Percentiles rank a stretch among this genome's conserved stretches.
Conservation (phyloP, 495 filamentous ascomycete genomes). For the Penicillium egyptiacum region DNA sequence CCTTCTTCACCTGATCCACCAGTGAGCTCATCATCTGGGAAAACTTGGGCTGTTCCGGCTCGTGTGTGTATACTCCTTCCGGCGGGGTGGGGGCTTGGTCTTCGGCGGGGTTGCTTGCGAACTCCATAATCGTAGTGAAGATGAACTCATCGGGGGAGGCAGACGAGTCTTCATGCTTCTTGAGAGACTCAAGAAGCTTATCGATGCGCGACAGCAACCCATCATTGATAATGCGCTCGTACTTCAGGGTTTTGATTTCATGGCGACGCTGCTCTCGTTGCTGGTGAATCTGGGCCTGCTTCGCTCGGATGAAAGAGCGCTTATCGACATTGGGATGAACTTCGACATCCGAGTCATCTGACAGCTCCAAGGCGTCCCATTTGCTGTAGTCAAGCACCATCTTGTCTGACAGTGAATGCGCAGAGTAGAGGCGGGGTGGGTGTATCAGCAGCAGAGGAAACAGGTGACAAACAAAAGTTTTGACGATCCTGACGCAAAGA, state of each 20-base stretch:
- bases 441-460: constrained; percentile 19
- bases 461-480: neutral
- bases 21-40: constrained; percentile 93
- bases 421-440: constrained; percentile 15
- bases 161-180: constrained; percentile 66
- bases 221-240: constrained; percentile 92
- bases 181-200: constrained; percentile 67
- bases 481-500: neutral
- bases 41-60: constrained; percentile 76
- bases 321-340: constrained; percentile 99
- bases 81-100: constrained; percentile 73
- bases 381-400: constrained; percentile 97
- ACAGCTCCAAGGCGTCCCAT: constrained; percentile 94
- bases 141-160: constrained; percentile 76
- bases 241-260: constrained; percentile 88
- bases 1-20: constrained; percentile 91
- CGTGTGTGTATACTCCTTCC: constrained; percentile 72
- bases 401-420: constrained; percentile 35
- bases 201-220: constrained; percentile 81
- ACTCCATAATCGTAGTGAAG: constrained; percentile 84
- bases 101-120: constrained; percentile 64
- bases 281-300: constrained; percentile 94
- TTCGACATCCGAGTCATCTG: constrained; percentile 96
- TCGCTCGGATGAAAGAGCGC: constrained; percentile 95
- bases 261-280: constrained; percentile 79